A percentile compares a stretch with the other conserved stretches of the same genome.
Evolutionary conservation across 176 grass and related monocot species (phyloP).

Genomic region (Triticum timopheevii): DNA sequence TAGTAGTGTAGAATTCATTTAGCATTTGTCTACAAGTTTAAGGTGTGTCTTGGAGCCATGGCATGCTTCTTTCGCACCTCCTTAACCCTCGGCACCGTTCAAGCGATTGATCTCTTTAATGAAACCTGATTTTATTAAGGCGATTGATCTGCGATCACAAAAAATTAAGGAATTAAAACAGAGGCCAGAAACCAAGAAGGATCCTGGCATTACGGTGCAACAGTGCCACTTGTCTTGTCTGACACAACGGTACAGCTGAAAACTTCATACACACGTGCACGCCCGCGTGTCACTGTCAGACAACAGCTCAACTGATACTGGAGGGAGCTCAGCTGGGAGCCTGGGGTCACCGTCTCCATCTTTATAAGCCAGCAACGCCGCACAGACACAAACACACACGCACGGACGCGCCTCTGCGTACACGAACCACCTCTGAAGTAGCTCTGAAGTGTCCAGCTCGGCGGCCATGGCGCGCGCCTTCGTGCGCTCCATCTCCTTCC

Average conservation of each 20-base stretch:
- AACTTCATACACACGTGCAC: not conserved
- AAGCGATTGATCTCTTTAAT: not conserved
- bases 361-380: not conserved
- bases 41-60: too few relatives aligned
- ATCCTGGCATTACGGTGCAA: slow-evolving; percentile 13
- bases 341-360: not conserved
- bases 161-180: not conserved
- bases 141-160: not conserved
- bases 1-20: too few relatives aligned
- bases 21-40: too few relatives aligned
- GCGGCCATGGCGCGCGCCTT: slow-evolving; percentile 55
- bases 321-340: not conserved
- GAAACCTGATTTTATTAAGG: not conserved
- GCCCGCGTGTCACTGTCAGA: not conserved
- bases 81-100: too few relatives aligned
- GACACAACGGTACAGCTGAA: not conserved
- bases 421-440: too few relatives aligned
- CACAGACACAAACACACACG: not conserved
- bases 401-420: too few relatives aligned
- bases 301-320: not conserved
- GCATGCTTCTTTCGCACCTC: too few relatives aligned
- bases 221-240: not conserved
- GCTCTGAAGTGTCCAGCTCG: too few relatives aligned
- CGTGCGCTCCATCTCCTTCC: slow-evolving; percentile 67
- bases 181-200: slow-evolving; percentile 24